Evolutionary conservation across 345 rosid species (phyloP).

Genomic region (Arabidopsis arenosa): DNA sequence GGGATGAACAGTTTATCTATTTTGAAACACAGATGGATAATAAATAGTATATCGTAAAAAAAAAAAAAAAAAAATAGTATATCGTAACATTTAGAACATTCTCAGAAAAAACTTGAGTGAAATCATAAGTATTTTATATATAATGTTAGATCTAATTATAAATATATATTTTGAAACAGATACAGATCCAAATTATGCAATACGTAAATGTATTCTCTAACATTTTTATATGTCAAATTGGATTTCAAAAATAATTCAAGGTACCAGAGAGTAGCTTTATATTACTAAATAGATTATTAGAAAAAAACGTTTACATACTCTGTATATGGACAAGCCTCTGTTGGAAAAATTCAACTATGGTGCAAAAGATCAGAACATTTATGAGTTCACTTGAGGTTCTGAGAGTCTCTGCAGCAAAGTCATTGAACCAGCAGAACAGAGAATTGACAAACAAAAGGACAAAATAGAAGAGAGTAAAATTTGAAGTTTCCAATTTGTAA

Average conservation of each 20-base stretch:
- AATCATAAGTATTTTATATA: too few species aligned
- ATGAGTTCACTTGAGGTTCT: slow-evolving; percentile 41
- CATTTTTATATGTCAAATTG: slow-evolving; percentile 25
- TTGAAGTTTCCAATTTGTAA: background rate
- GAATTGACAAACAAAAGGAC: slow-evolving; percentile 45
- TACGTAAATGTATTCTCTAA: background rate
- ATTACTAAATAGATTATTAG: background rate
- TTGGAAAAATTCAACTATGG: slow-evolving; percentile 18
- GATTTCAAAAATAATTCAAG: slow-evolving; percentile 6
- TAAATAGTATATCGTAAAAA: background rate
- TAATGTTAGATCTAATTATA: background rate
- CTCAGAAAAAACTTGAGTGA: background rate
- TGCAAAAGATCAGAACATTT: slow-evolving; percentile 27
- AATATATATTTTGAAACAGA: background rate
- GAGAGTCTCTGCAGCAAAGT: slow-evolving; percentile 34
- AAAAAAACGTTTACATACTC: slow-evolving; percentile 14
- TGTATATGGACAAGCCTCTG: slow-evolving; percentile 37
- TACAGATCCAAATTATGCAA: slow-evolving; percentile 1
- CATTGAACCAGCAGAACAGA: slow-evolving; percentile 31
- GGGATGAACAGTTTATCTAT: background rate
- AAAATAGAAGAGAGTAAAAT: slow-evolving; percentile 12
- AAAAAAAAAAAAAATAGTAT: too few species aligned
- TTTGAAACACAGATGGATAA: background rate
- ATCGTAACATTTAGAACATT: background rate
- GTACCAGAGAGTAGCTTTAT: slow-evolving; percentile 3